Evolutionary conservation across 2,329 filamentous ascomycete species (phyloP).

Genomic region (Fusarium compactum): DNA sequence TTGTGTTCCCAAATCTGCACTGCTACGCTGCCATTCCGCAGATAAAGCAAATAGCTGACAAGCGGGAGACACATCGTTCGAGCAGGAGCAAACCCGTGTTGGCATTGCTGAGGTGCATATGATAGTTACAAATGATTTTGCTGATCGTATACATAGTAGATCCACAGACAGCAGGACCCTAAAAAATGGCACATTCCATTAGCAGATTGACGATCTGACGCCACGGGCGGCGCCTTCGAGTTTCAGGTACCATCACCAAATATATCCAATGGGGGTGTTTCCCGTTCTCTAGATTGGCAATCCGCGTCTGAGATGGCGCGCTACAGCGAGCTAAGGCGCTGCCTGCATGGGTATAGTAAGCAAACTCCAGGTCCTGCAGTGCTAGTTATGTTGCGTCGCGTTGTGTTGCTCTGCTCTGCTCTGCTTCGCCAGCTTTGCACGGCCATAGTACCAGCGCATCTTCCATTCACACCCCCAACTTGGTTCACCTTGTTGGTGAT

Average conservation of each 20-base stretch:
- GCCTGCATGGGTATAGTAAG: constrained; percentile 20
- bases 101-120: not conserved
- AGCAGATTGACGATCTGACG: constrained; percentile 38
- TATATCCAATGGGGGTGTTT: constrained; percentile 40
- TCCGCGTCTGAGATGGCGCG: constrained; percentile 34
- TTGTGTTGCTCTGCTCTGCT: not conserved
- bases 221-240: constrained; percentile 39
- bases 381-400: not conserved
- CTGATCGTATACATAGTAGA: not conserved
- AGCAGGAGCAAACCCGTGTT: not conserved
- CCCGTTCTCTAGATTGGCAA: constrained; percentile 38
- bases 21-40: not conserved
- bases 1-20: not conserved
- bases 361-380: constrained; percentile 17
- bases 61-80: not conserved
- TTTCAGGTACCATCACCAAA: constrained; percentile 44
- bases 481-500: constrained; percentile 2
- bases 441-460: not conserved
- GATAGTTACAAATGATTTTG: not conserved
- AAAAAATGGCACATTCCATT: constrained; percentile 14
- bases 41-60: not conserved
- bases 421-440: not conserved
- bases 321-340: constrained; percentile 28
- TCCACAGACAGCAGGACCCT: not conserved
- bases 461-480: constrained; percentile 5